A percentile compares a stretch with the other conserved stretches of the same genome.
Evolutionary conservation across 2,329 filamentous ascomycete genomes (phyloP).

Genomic region (Lasiodiplodia theobromae): DNA sequence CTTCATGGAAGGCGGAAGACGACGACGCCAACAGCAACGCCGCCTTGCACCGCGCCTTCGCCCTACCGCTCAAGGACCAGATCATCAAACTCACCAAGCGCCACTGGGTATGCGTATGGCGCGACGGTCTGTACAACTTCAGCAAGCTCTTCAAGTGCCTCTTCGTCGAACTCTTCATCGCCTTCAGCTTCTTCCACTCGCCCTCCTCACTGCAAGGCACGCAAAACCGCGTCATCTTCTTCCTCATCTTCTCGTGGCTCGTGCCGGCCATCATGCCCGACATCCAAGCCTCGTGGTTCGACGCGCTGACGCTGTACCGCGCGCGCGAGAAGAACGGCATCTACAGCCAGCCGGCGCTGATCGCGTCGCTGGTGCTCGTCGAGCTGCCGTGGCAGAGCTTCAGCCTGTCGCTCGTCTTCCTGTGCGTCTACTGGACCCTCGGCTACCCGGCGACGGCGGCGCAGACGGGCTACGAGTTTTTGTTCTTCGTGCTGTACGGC

Average conservation of each 20-base stretch:
- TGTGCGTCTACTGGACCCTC: constrained; percentile 57
- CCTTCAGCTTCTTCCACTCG: constrained; percentile 59
- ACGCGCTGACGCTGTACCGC: constrained; percentile 71
- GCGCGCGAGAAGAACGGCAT: constrained; percentile 80
- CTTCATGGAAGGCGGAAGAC: constrained; percentile 37
- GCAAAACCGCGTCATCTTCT: constrained; percentile 71
- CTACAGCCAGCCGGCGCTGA: constrained; percentile 77
- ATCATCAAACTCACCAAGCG: constrained; percentile 51
- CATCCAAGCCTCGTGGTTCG: constrained; percentile 74
- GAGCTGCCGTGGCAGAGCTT: constrained; percentile 75
- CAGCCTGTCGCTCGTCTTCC: constrained; percentile 68
- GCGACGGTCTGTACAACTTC: constrained; percentile 71
- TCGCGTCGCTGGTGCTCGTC: constrained; percentile 69
- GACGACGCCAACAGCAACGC: constrained; percentile 47
- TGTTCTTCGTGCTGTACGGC: constrained; percentile 71
- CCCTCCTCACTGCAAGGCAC: constrained; percentile 50
- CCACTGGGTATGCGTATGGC: constrained; percentile 67
- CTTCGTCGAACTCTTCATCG: constrained; percentile 55
- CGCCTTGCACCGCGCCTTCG: constrained; percentile 58
- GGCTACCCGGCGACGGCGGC: background rate
- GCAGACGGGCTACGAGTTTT: constrained; percentile 57
- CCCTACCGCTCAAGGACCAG: constrained; percentile 52
- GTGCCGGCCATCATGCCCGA: constrained; percentile 77
- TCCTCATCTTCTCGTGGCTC: constrained; percentile 80
- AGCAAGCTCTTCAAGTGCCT: constrained; percentile 67